Conservation (phyloP, 192 early-diverging fungal species). For the Coemansia sp. region DNA sequence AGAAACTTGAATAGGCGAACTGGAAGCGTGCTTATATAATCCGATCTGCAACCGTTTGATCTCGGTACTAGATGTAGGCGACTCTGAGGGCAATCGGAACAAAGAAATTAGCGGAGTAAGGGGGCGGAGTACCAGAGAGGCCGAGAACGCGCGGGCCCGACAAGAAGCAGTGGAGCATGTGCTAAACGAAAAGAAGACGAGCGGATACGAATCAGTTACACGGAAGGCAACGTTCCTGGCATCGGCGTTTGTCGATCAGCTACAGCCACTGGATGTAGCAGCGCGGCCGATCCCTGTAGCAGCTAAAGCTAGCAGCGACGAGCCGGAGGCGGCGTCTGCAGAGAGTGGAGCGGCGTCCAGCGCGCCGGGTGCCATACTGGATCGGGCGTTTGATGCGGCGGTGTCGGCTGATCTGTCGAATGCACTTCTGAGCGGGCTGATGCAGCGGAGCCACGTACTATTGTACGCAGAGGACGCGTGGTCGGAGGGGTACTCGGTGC, state of each 20-base stretch:
- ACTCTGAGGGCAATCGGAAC: not conserved
- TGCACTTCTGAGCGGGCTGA: slow-evolving; percentile 24
- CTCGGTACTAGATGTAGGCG: too few species aligned
- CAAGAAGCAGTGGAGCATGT: slow-evolving; percentile 18
- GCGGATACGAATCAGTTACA: not conserved
- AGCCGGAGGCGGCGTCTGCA: not conserved
- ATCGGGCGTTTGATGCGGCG: slow-evolving; percentile 19
- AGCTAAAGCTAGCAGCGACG: not conserved
- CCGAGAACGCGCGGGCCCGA: slow-evolving; percentile 18
- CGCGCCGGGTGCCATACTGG: not conserved
- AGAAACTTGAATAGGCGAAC: too few species aligned
- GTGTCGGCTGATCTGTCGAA: slow-evolving; percentile 34
- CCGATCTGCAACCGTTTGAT: not conserved
- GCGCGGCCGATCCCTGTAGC: slow-evolving; percentile 3
- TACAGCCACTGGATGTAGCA: slow-evolving; percentile 18
- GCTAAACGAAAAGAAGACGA: slow-evolving; percentile 7
- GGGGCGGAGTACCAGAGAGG: slow-evolving; percentile 6
- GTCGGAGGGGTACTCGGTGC: slow-evolving; percentile 48
- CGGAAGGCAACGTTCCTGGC: slow-evolving; percentile 4
- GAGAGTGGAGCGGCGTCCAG: not conserved
- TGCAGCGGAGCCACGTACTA: slow-evolving; percentile 40
- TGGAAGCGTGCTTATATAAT: not conserved
- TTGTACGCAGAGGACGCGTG: slow-evolving; percentile 48
- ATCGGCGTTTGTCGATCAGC: slow-evolving; percentile 32
- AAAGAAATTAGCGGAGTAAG: not conserved